A percentile compares a stretch with the other conserved stretches of the same genome.
These are phyloP conservation scores for Aspergillus costaricaensis DNA, from an alignment of 2,329 filamentous ascomycete species.

Conservation along the genomic window DNA sequence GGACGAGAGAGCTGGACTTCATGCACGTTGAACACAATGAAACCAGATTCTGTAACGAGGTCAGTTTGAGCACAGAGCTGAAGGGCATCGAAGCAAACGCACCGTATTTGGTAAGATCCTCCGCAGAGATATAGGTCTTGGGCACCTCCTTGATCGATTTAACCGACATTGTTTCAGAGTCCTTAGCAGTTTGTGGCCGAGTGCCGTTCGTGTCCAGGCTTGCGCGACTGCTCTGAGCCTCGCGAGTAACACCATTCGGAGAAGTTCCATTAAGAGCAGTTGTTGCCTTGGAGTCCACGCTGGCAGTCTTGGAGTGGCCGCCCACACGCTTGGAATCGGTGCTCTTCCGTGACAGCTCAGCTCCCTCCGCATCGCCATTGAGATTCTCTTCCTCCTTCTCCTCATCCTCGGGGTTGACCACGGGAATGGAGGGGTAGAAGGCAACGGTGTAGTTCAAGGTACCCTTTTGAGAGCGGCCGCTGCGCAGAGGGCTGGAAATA, in stretches of 20 bases:
- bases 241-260: slow-evolving; percentile 25
- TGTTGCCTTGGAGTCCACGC: slow-evolving; percentile 33
- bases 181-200: slow-evolving; percentile 42
- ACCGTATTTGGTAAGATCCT: slow-evolving; percentile 80
- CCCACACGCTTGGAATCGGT: slow-evolving; percentile 27
- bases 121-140: slow-evolving; percentile 74
- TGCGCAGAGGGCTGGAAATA: slow-evolving; percentile 67
- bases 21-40: slow-evolving; percentile 91
- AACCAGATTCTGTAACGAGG: slow-evolving; percentile 68
- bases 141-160: slow-evolving; percentile 59
- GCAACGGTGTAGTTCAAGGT: slow-evolving; percentile 76
- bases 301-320: slow-evolving; percentile 31
- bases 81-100: slow-evolving; percentile 30
- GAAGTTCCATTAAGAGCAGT: slow-evolving; percentile 23
- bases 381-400: slow-evolving; percentile 50
- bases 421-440: slow-evolving; percentile 87
- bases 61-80: background rate
- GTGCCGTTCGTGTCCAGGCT: slow-evolving; percentile 41
- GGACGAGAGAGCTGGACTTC: slow-evolving; percentile 80
- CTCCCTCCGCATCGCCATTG: slow-evolving; percentile 21
- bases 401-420: slow-evolving; percentile 79
- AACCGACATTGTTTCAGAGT: slow-evolving; percentile 49
- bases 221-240: slow-evolving; percentile 29
- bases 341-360: slow-evolving; percentile 31
- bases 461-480: slow-evolving; percentile 78